Conservation (phyloP, 495 filamentous ascomycete species). For the Clavariopsis aquatica region DNA sequence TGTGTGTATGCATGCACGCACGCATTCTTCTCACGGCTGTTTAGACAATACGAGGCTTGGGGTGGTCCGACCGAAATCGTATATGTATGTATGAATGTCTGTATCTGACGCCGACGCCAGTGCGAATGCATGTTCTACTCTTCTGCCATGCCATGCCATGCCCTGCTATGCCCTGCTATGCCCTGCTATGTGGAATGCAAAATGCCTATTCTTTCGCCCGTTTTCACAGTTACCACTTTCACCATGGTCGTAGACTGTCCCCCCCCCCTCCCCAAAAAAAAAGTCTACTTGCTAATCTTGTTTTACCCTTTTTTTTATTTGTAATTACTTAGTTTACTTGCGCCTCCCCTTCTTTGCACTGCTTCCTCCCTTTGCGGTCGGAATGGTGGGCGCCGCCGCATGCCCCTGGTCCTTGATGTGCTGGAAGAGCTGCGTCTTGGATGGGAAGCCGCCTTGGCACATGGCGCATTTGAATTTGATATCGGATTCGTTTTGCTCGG, state of each 20-base stretch:
- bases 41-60: no score
- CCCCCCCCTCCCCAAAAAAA: no score
- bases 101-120: not conserved
- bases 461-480: slow-evolving; percentile 57
- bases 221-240: no score
- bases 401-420: slow-evolving; percentile 68
- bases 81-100: not conserved
- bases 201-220: no score
- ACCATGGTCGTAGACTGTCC: no score
- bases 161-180: not conserved
- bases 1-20: not conserved
- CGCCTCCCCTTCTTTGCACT: slow-evolving; percentile 19
- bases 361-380: slow-evolving; percentile 33
- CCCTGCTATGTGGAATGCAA: not conserved
- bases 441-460: slow-evolving; percentile 64
- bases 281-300: no score
- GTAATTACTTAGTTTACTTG: no score
- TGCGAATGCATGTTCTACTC: not conserved
- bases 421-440: slow-evolving; percentile 69
- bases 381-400: slow-evolving; percentile 55
- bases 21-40: not conserved
- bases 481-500: slow-evolving; percentile 44
- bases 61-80: not conserved
- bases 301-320: no score
- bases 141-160: not conserved